Percentiles rank a stretch among this genome's conserved stretches.
phyloP scores from a whole-genome alignment of 1,284 basidiomycete species.

The Agaricales sp. region DNA sequence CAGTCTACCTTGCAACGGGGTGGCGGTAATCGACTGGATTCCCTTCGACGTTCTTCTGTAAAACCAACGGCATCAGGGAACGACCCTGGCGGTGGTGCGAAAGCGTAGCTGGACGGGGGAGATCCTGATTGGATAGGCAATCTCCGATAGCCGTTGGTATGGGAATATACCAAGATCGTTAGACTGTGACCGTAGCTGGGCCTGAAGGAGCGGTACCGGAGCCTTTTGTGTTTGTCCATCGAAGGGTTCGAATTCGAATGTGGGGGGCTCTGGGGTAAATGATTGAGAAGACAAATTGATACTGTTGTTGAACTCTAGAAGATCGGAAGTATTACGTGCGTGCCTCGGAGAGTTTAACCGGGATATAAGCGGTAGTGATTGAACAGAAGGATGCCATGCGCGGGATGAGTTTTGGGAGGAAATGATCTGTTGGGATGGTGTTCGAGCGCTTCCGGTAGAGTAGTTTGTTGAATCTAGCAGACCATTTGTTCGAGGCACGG shows the following conservation, averaged over 20 bases:
- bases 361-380: not conserved
- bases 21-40: not conserved
- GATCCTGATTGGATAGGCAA: not conserved
- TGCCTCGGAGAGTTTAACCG: slow-evolving; percentile 1
- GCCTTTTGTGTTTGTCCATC: not conserved
- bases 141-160: not conserved
- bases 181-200: not conserved
- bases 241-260: too few species aligned
- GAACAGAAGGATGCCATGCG: not conserved
- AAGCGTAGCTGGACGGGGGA: slow-evolving; percentile 12
- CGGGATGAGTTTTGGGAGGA: not conserved
- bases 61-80: not conserved
- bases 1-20: slow-evolving; percentile 14
- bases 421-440: slow-evolving; percentile 1
- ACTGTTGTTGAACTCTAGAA: not conserved
- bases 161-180: not conserved
- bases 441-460: not conserved
- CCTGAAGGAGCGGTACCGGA: not conserved
- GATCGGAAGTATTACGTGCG: slow-evolving; percentile 1
- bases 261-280: slow-evolving; percentile 1
- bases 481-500: not conserved
- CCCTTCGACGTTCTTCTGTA: not conserved
- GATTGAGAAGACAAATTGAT: not conserved
- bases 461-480: not conserved
- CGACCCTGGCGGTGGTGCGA: not conserved